Evolutionary conservation across 768 basidiomycete genomes (phyloP).

Genomic region (Kwoniella dejecticola): DNA sequence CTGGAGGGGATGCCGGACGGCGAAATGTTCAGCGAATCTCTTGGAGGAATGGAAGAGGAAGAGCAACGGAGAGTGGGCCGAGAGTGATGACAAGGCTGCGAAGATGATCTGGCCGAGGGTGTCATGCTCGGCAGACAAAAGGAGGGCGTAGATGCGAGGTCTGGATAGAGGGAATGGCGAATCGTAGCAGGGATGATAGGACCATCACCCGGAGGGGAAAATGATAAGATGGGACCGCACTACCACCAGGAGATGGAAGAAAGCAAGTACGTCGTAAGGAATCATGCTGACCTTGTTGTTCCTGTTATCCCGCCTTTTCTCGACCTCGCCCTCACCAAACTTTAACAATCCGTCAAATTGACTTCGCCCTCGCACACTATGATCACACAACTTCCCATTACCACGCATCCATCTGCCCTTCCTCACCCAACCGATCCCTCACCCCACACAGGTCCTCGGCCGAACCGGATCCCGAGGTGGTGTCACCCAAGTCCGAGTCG

Average conservation of each 20-base stretch:
- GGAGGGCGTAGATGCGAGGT: no score
- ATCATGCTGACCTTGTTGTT: neutral
- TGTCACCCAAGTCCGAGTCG: constrained; percentile 98
- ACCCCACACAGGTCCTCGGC: constrained; percentile 75
- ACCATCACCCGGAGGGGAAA: no score
- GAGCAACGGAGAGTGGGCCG: no score
- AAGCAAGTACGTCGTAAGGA: no score
- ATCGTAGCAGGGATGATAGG: no score
- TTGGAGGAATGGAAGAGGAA: neutral
- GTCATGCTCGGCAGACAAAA: no score
- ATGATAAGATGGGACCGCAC: neutral
- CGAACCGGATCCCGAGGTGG: constrained; percentile 98
- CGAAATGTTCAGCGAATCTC: neutral
- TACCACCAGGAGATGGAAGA: no score
- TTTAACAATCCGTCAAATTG: neutral
- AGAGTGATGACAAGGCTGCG: neutral
- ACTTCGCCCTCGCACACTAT: no score
- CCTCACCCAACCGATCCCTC: neutral
- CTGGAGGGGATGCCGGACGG: neutral
- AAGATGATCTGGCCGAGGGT: no score
- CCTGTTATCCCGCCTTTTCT: neutral
- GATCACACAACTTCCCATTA: neutral
- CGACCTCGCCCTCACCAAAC: neutral
- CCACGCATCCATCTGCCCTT: neutral
- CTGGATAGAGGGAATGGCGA: no score